Conservation (phyloP, 768 basidiomycete species). For the Serpula lacrymans region DNA sequence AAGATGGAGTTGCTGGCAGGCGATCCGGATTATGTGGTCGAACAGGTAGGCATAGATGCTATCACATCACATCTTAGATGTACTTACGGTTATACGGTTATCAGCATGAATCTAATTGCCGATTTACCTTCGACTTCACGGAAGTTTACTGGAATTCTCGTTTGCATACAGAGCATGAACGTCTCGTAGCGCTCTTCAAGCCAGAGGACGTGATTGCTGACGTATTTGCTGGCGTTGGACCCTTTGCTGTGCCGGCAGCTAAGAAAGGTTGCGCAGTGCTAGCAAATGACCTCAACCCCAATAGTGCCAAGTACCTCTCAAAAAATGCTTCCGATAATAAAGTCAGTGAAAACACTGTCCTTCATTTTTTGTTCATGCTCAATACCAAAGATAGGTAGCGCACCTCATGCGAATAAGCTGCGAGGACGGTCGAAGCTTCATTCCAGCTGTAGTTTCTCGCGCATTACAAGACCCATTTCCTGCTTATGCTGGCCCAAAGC, state of each 20-base stretch:
- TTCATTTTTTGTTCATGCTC: conserved; percentile 4
- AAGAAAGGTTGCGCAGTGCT: conserved; percentile 88
- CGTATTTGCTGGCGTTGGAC: conserved; percentile 96
- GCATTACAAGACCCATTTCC: conserved; percentile 68
- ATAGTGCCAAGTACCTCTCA: conserved; percentile 71
- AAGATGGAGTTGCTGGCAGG: conserved; percentile 97
- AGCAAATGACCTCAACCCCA: conserved; percentile 94
- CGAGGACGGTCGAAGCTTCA: conserved; percentile 87
- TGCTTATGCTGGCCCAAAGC: conserved; percentile 44
- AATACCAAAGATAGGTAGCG: conserved; percentile 53
- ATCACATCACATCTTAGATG: neutral
- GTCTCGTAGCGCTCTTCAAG: conserved; percentile 71
- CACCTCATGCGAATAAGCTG: conserved; percentile 69
- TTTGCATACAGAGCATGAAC: conserved; percentile 85
- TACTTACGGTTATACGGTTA: conserved; percentile 4
- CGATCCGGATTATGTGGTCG: conserved; percentile 79
- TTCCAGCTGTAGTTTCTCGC: conserved; percentile 51
- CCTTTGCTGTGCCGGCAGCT: conserved; percentile 91
- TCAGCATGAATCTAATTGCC: conserved; percentile 82
- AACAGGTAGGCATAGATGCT: conserved; percentile 59
- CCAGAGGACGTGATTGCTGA: conserved; percentile 83
- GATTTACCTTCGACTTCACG: conserved; percentile 91
- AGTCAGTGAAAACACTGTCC: conserved; percentile 40
- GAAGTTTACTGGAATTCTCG: conserved; percentile 99
- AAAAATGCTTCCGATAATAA: conserved; percentile 75